Evolutionary conservation across 2,329 filamentous ascomycete genomes (phyloP).

Genomic region (Hypoxylon sp.): DNA sequence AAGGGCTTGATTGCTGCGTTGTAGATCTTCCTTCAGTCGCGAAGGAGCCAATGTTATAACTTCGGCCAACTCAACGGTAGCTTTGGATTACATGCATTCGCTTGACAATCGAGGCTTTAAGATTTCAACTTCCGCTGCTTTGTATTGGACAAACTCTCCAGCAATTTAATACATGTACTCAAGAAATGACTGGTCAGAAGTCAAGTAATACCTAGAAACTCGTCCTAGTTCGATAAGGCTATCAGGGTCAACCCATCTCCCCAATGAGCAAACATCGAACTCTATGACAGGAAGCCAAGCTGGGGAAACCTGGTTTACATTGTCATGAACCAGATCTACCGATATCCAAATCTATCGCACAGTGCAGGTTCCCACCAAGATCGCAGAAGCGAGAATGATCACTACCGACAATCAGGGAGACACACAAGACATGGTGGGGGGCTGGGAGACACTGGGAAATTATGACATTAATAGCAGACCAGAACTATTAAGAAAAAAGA

Average conservation of each 20-base stretch:
- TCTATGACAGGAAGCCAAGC: conserved; percentile 18
- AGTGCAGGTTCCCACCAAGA: conserved; percentile 18
- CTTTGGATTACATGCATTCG: conserved; percentile 35
- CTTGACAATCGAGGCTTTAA: conserved; percentile 16
- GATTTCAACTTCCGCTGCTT: conserved; percentile 9
- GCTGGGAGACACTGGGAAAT: conserved; percentile 21
- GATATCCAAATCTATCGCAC: conserved; percentile 26
- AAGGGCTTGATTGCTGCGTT: conserved; percentile 14
- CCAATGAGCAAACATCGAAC: conserved; percentile 19
- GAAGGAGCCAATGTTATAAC: conserved; percentile 18
- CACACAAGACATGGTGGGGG: conserved; percentile 30
- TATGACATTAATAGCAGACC: conserved; percentile 21
- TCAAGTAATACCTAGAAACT: conserved; percentile 14
- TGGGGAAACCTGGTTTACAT: conserved; percentile 4
- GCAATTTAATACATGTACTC: conserved; percentile 32
- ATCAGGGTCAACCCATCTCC: conserved; percentile 2
- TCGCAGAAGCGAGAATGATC: conserved; percentile 16
- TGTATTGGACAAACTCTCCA: conserved; percentile 33
- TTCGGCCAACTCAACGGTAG: conserved; percentile 19
- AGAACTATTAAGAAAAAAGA: conserved; percentile 25
- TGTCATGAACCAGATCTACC: conserved; percentile 20
- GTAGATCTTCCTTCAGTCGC: conserved; percentile 16
- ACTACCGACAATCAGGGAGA: not conserved
- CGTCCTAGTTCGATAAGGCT: conserved; percentile 20
- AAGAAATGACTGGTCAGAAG: conserved; percentile 38